Evolutionary conservation across 2,329 filamentous ascomycete genomes (phyloP), one percentile per base, ranked within the genome.

Genomic region (Bipolaris zeicola): DNA sequence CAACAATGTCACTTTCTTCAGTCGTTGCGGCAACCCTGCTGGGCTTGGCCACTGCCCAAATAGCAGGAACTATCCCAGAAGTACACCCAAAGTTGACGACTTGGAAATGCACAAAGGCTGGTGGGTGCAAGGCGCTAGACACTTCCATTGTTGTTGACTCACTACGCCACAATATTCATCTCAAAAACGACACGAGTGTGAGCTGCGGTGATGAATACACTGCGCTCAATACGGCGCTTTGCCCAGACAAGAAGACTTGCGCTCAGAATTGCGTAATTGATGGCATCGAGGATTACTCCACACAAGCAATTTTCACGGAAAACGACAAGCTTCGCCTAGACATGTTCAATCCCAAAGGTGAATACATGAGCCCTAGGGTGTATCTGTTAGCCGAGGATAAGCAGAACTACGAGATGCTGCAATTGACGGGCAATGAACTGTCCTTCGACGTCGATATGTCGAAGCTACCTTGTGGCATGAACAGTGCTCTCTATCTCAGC

Each of bases 401-500:
- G 38, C 80, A 79, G 63, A 83, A 82, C 55, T 91, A 91, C 75
- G 78, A 89, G 77, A 81, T 83, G 69, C 87, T 90, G 77, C 81
- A 85, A 56, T 79, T 90, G 57, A 79, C 86, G 52, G 85, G 85
- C 76, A 82, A 87, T 68, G 88, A 91, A 75, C 87, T 91, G 76
- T 87, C 86, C 51, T 89, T 91, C 60, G 87, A 89, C 52, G 87
- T 90, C 26, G 88, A 91, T 70, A 84, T 73, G 2, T 76, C 75
- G 8, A 75, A 74, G 61, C 65, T 77, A 14, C 75, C 75, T 4
- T 77, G 76, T 60, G 76, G 76, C 22, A 77, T 77, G 73, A 78
- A 78, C 48, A 74, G 76, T 37, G 76, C 76, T 43, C 50, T 78
- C 6, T 78, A 78, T 46, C 64, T 77, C 6, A 73, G 69, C 11